Percentiles rank a stretch among this genome's conserved stretches.
Conservation (phyloP, 1,139 yeast genomes). For the Zygoascus hellenicus region DNA sequence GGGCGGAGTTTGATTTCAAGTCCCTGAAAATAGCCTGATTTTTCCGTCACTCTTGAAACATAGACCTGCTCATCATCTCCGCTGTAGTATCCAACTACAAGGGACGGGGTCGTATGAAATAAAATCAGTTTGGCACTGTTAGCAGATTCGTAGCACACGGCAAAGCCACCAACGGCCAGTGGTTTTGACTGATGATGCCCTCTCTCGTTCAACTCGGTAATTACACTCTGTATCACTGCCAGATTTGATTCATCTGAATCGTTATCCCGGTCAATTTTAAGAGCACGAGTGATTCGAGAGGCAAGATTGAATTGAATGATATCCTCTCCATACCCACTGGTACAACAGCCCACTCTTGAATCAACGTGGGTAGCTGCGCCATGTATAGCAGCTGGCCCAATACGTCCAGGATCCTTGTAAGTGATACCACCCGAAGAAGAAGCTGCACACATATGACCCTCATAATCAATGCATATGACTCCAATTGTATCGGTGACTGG, state of each 20-base stretch:
- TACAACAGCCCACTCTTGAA: slow-evolving; percentile 19
- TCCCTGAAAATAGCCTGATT: neutral
- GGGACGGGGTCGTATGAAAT: slow-evolving; percentile 7
- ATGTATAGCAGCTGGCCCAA: slow-evolving; percentile 39
- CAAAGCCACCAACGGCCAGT: neutral
- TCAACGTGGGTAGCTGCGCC: slow-evolving; percentile 30
- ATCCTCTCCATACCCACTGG: slow-evolving; percentile 38
- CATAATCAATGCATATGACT: slow-evolving; percentile 30
- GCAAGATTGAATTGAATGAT: slow-evolving; percentile 29
- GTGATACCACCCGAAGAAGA: slow-evolving; percentile 39
- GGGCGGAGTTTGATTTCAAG: slow-evolving; percentile 3
- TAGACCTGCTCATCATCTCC: neutral
- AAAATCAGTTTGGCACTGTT: neutral
- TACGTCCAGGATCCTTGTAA: slow-evolving; percentile 34
- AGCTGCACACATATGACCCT: slow-evolving; percentile 28
- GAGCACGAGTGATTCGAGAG: neutral
- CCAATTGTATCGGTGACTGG: slow-evolving; percentile 35
- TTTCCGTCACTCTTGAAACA: neutral
- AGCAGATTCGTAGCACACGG: neutral
- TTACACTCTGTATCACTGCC: neutral
- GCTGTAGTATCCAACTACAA: neutral
- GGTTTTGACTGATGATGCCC: neutral
- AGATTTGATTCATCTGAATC: neutral
- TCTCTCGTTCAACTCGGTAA: neutral
- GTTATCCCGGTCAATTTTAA: neutral